Conservation (phyloP, 1,139 yeast species). For the Scheffersomyces lignicola region DNA sequence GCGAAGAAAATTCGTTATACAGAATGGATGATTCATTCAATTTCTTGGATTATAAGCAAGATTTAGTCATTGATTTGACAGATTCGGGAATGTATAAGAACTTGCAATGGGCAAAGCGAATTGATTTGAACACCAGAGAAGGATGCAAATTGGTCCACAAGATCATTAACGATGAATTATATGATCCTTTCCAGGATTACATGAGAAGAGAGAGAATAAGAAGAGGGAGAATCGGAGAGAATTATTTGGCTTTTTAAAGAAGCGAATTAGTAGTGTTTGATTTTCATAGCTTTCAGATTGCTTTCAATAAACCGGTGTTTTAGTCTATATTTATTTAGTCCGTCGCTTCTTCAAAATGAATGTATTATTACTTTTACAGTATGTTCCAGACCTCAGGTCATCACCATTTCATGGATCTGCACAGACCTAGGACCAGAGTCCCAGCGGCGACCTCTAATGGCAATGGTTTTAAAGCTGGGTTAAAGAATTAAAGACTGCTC, state of each 20-base stretch:
- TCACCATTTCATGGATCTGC: constrained; percentile 74
- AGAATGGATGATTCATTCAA: constrained; percentile 5
- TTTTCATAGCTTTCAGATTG: not conserved
- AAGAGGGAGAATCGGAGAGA: constrained; percentile 49
- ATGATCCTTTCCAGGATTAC: constrained; percentile 30
- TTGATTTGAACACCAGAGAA: constrained; percentile 28
- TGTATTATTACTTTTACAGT: constrained; percentile 5
- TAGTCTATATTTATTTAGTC: not conserved
- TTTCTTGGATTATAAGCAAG: constrained; percentile 15
- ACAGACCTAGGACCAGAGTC: constrained; percentile 35
- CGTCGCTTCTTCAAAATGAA: not conserved
- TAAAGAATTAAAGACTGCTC: constrained; percentile 12
- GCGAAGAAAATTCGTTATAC: constrained; percentile 9
- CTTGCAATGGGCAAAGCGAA: constrained; percentile 52
- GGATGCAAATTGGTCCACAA: constrained; percentile 34
- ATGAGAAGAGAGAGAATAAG: constrained; percentile 35
- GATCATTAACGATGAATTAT: constrained; percentile 33
- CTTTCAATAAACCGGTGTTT: not conserved
- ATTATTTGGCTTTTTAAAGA: constrained; percentile 26
- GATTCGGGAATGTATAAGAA: constrained; percentile 62
- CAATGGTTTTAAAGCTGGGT: constrained; percentile 75
- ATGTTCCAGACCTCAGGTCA: constrained; percentile 85
- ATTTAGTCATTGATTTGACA: constrained; percentile 44
- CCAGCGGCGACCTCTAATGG: constrained; percentile 82
- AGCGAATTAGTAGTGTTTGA: constrained; percentile 1